A percentile compares a stretch with the other conserved stretches of the same genome.
These are phyloP conservation scores for Sphaceloma murrayae DNA, from an alignment of 2,329 filamentous ascomycete genomes.

Conservation along the genomic window DNA sequence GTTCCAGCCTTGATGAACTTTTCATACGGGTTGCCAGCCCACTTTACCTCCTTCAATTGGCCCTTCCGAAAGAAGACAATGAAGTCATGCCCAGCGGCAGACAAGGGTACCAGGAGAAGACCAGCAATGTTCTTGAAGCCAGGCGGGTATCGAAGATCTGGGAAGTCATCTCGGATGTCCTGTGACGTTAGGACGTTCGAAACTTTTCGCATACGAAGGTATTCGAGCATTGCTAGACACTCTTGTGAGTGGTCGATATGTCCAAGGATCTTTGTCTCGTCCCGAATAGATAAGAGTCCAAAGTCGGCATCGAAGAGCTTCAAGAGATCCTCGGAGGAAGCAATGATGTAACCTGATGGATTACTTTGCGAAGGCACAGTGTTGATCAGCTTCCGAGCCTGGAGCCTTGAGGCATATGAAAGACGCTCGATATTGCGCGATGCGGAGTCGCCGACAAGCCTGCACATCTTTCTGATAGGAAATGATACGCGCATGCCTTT, in stretches of 20 bases:
- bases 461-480: constrained; percentile 85
- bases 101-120: constrained; percentile 71
- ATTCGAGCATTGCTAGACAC: constrained; percentile 73
- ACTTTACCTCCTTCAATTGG: constrained; percentile 67
- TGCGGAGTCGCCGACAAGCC: constrained; percentile 73
- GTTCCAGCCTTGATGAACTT: constrained; percentile 66
- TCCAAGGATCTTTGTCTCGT: constrained; percentile 82
- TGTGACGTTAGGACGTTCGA: constrained; percentile 69
- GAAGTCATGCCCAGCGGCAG: constrained; percentile 66
- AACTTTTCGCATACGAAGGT: constrained; percentile 64
- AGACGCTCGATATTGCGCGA: constrained; percentile 80
- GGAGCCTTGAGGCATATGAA: constrained; percentile 74
- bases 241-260: constrained; percentile 68
- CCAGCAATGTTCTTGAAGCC: constrained; percentile 73
- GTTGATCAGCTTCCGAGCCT: constrained; percentile 81
- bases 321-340: constrained; percentile 75
- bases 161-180: constrained; percentile 67
- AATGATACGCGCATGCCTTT: constrained; percentile 85
- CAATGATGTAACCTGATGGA: constrained; percentile 81
- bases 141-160: constrained; percentile 67
- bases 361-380: constrained; percentile 72
- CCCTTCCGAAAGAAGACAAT: constrained; percentile 83
- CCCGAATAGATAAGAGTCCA: constrained; percentile 70
- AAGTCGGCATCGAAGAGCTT: constrained; percentile 82
- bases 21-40: constrained; percentile 80